These are phyloP conservation scores for Microstegium vimineum DNA, from an alignment of 176 grass and related monocot species.

Conservation along the genomic window DNA sequence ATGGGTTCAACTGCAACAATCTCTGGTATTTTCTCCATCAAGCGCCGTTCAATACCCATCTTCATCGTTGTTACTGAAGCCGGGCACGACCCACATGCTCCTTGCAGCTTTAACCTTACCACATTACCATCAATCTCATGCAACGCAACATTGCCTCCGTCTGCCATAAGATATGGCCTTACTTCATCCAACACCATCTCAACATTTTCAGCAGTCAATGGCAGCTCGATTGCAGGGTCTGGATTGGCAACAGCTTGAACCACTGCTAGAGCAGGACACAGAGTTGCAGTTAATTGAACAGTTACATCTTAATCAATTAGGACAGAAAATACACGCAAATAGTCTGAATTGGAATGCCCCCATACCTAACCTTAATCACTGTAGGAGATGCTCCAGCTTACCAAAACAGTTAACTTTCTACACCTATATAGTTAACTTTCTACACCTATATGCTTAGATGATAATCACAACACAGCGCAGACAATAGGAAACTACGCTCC, in stretches of 20 bases:
- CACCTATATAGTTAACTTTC: background rate
- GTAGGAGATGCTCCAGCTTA: background rate
- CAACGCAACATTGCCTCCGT: constrained; percentile 86
- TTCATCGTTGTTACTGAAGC: constrained; percentile 92
- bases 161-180: constrained; percentile 91
- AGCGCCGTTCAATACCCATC: constrained; percentile 81
- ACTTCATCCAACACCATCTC: constrained; percentile 93
- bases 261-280: constrained; percentile 35
- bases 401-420: background rate
- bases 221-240: constrained; percentile 50
- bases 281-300: background rate
- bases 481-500: background rate
- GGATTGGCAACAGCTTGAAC: constrained; percentile 69
- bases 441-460: background rate
- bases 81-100: constrained; percentile 93
- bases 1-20: constrained; percentile 85
- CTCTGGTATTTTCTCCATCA: constrained; percentile 99
- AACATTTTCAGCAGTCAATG: constrained; percentile 88
- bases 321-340: background rate
- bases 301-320: background rate
- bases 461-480: background rate
- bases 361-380: background rate
- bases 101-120: constrained; percentile 83
- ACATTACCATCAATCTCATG: constrained; percentile 91
- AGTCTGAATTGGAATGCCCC: background rate